Base-by-base conservation (phyloP, 331 rosid species). In the Cucumis variabilis region DNA sequence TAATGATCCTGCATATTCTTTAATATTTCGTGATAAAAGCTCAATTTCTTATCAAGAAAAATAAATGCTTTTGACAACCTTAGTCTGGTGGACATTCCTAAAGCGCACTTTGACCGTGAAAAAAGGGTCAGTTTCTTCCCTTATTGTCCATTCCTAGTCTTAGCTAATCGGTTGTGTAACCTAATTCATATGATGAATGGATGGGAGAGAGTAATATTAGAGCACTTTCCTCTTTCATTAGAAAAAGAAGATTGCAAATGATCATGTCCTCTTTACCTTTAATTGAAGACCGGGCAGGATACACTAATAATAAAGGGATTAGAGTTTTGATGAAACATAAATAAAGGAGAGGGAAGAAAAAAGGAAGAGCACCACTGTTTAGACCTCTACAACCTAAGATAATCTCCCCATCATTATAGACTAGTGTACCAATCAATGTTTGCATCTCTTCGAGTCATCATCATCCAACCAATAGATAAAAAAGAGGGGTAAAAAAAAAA, bases 291-390 rank as follows among this genome's bases (percentile, higher is more conserved):
- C 75, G 30, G 3, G 15, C 75, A 14, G 3, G 15, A 16, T 69
- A 69, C 30, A 69, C 75, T 27, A 27, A 70, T 16, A 70, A 70
- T 14, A 27, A 16, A 72, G 48, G 78, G 77, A 4, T 4, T 19
- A 33, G 37, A 33, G 37, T 33, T 33, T 33, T 33, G 37, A 37
- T 10, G 13, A 41, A 20, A 41, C 3, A 11, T 41, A 25, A 19
- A 73, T 73, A 73, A 73, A 74, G 25, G 14, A 41, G 53, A 73
- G 55, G 80, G 80, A 73, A 41, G 53, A 11, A 73, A 73, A 58
- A 37, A 37, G 10, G 25, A 73, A 73, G 16, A 37, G 19, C 78
- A 15, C 16, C 76, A 9, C 7, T 1, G 24, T 33, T 72, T 72
- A 72, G 6, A 72, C 17, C 24, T 72, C 78, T 33, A 30, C 21